phyloP scores from a whole-genome alignment of 345 rosid genomes.

The Rhodamnia argentea region DNA sequence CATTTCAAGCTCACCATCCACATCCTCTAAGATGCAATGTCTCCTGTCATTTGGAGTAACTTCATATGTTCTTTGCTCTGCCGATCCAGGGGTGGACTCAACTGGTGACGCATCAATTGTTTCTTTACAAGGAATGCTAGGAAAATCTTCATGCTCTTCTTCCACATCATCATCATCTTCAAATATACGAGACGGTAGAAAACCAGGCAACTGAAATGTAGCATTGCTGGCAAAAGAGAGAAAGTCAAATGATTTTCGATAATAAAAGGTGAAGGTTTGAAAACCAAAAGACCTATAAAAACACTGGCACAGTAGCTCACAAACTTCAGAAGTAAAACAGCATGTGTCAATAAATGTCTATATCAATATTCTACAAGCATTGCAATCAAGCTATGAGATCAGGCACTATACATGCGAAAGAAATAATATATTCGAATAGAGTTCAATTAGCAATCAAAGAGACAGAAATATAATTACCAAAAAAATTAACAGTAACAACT shows the following conservation, averaged over 20 bases:
- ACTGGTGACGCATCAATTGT: constrained; percentile 22
- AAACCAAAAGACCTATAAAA: not conserved
- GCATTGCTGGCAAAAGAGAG: constrained; percentile 57
- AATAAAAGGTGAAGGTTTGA: not conserved
- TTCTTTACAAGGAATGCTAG: constrained; percentile 27
- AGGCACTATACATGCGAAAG: not conserved
- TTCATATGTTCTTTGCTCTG: constrained; percentile 30
- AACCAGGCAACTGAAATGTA: constrained; percentile 74
- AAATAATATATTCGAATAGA: not conserved
- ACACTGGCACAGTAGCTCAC: not conserved
- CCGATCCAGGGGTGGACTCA: constrained; percentile 24
- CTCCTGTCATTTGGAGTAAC: constrained; percentile 50
- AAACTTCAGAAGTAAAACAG: not conserved
- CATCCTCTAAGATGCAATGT: constrained; percentile 68
- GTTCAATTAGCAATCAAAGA: not conserved
- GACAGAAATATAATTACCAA: not conserved
- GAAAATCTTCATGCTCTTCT: constrained; percentile 46
- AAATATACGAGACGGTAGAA: constrained; percentile 49
- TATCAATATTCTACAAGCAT: not conserved
- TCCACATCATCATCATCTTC: constrained; percentile 53
- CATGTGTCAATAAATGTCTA: not conserved
- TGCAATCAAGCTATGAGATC: not conserved
- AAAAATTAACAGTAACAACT: not conserved
- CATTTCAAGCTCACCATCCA: constrained; percentile 83
- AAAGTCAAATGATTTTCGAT: not conserved